Evolutionary conservation across 1,284 basidiomycete genomes (phyloP), one percentile per base, ranked within the genome.

Genomic region (Naganishia sp.): DNA sequence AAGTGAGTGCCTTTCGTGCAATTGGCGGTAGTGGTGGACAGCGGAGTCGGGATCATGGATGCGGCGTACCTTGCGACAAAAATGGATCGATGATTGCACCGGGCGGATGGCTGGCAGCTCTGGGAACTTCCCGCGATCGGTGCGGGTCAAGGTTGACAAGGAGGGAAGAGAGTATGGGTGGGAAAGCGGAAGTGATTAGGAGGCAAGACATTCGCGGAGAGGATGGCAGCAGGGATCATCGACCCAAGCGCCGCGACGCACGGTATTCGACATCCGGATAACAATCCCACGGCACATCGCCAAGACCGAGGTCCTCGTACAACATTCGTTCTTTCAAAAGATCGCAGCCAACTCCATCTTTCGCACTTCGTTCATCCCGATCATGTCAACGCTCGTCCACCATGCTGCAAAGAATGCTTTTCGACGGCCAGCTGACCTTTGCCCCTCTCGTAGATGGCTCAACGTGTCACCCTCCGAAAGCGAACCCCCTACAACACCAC

Each of bases 391-490:
- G 47, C 58, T 51, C 45, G 35, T 61, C 32, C 47, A 41, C 1
- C 35, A 39, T 13, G n/a, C 43, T 32, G 28, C 21, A 3, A 32
- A 28, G 28, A 28, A 41, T 13, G 4, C 32, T 9, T 5, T 35
- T 21, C 13, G 1, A 23, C 52, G 6, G 32, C 28, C 17, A 11
- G n/a, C 18, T 54, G 28, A 51, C 58, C 50, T 47, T 17, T 61
- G 45, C 25, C 17, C 45, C 18, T 31, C 17, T 9, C 21, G 10
- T 18, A 61, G 58, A 96, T 98, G 94, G 93, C 92, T 83, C 92
- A 97, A 88, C 94, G 95, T 81, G 94, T 99, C 77, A 97, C 94
- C 75, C 91, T 99, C 84, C 92, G 96, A 84, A 99, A 95, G 84
- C 92, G 95, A 80, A 90, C 90, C 76, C 89, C 94, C 25, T 99